phyloP scores from a whole-genome alignment of 2,329 filamentous ascomycete species.

The Alternaria sp. region DNA sequence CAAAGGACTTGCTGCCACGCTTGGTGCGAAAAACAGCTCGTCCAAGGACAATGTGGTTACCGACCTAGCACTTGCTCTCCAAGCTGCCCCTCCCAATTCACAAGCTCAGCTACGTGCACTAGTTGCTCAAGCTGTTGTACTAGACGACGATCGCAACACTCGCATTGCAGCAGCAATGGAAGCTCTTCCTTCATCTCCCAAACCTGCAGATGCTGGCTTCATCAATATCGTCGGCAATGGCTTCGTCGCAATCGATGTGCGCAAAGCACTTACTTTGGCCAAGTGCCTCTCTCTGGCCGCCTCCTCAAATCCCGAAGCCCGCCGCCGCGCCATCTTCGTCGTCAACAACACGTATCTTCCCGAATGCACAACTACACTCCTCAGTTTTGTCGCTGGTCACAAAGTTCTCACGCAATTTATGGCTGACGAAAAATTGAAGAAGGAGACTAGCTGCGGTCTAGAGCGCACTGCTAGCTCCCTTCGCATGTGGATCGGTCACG shows the following conservation, averaged over 20 bases:
- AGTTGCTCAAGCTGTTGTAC: constrained; percentile 67
- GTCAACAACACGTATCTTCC: constrained; percentile 54
- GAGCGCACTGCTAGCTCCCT: constrained; percentile 56
- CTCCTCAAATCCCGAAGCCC: constrained; percentile 47
- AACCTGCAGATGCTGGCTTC: constrained; percentile 49
- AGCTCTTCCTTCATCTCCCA: constrained; percentile 55
- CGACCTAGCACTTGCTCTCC: constrained; percentile 73
- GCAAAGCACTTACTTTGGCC: constrained; percentile 66
- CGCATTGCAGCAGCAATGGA: constrained; percentile 64
- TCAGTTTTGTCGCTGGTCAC: constrained; percentile 58
- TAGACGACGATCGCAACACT: constrained; percentile 60
- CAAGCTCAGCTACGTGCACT: constrained; percentile 69
- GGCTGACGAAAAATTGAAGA: constrained; percentile 42
- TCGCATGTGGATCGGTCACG: constrained; percentile 58
- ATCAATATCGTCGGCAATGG: constrained; percentile 63
- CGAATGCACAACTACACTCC: constrained; percentile 53
- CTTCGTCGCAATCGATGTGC: constrained; percentile 65
- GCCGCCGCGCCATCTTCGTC: constrained; percentile 49
- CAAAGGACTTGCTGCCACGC: constrained; percentile 69
- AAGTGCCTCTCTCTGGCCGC: constrained; percentile 65
- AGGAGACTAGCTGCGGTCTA: constrained; percentile 50
- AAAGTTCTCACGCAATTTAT: constrained; percentile 53
- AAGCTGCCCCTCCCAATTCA: constrained; percentile 80
- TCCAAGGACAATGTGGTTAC: constrained; percentile 56
- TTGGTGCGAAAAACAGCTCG: constrained; percentile 64